Base-by-base conservation (phyloP, 129 eudicot species). In the Helichrysum umbraculigerum region DNA sequence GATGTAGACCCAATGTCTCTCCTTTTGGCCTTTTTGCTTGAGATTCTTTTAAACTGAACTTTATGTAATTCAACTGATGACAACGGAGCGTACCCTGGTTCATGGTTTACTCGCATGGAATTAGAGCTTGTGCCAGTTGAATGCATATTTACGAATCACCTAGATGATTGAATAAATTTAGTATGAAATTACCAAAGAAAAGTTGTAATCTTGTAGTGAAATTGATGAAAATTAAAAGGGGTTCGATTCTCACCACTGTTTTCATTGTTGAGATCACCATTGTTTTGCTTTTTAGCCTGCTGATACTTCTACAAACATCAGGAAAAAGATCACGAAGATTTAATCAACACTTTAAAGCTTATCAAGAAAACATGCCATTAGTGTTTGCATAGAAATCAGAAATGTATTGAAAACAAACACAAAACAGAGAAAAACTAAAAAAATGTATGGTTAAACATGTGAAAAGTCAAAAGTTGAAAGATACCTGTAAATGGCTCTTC, bases 401-500 rank as follows among this genome's bases (percentile, higher is more conserved):
- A 52, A 12, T 44, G 34, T 41, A 5, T 60, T 19, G 11, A 50
- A 65, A 57, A 25, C 59, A 54, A 34, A 57, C 41, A 32, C 51
- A 67, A 68, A n/a, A n/a, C n/a, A n/a, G n/a, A n/a, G n/a, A n/a
- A 5, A 4, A 25, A 69, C 11, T 19, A 15, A 14, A 68, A 19
- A 8, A 44, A 20, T 62, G 11, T 56, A 51, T 67, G 8, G 52
- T 64, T 57, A 12, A 54, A 47, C 44, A 20, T 68, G 67, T 65
- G 2, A 65, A 37, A 51, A 30, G 78, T 79, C 34, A 58, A 80
- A 70, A 66, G n/a, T 29, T 21, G 62, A 61, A 62, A 64, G 63
- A 9, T 76, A 88, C 94, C 91, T 92, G 96, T 65, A 92, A 87
- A 81, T 92, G 97, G 77, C 97, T 92, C 86, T 92, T 92, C 66